Percentiles rank a stretch among this genome's conserved stretches.
These are phyloP conservation scores for Gaultheria prostrata DNA, from an alignment of 148 eudicot genomes.

Conservation along the genomic window DNA sequence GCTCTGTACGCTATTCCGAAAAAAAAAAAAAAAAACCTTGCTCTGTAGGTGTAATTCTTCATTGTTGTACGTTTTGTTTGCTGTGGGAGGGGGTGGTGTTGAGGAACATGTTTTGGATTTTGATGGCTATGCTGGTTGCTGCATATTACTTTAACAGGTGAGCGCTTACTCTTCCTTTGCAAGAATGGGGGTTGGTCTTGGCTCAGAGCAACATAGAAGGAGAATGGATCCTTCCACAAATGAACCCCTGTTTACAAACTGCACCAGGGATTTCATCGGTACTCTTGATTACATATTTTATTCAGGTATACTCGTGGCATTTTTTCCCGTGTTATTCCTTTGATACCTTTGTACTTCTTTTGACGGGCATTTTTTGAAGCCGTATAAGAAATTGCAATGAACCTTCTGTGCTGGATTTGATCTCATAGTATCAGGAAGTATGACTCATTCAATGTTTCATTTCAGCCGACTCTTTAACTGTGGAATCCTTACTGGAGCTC, in stretches of 20 bases:
- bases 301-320: constrained; percentile 51
- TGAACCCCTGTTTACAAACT: constrained; percentile 88
- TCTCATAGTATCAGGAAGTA: neutral
- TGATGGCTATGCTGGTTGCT: constrained; percentile 15
- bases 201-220: constrained; percentile 76
- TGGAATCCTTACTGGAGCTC: constrained; percentile 91
- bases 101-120: constrained; percentile 11
- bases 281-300: constrained; percentile 97
- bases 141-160: constrained; percentile 42
- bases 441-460: constrained; percentile 12
- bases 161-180: constrained; percentile 97
- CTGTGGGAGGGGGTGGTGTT: neutral
- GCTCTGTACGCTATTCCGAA: no score
- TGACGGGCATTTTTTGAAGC: no score
- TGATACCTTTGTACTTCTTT: neutral
- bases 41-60: neutral
- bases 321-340: neutral
- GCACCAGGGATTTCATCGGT: constrained; percentile 92
- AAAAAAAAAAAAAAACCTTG: neutral
- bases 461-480: constrained; percentile 95
- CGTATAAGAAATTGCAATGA: neutral
- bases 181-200: constrained; percentile 62
- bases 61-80: neutral
- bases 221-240: constrained; percentile 82
- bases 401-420: neutral